phyloP scores from a whole-genome alignment of 2,329 filamentous ascomycete species.

The Microcyclosporella mali region DNA sequence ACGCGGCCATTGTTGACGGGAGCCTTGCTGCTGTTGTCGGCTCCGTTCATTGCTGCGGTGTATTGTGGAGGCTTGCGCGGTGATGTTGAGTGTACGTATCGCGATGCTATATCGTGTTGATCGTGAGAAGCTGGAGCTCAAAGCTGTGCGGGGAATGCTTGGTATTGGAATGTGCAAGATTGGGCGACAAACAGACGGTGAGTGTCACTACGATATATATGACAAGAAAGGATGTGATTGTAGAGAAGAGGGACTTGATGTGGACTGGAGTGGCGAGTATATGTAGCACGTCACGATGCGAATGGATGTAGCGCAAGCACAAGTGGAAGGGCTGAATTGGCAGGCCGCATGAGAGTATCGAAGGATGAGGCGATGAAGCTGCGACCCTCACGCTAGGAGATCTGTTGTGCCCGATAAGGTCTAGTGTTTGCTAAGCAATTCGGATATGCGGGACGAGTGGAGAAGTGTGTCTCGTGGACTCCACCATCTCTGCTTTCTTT shows the following conservation, averaged over 20 bases:
- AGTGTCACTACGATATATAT: too few relatives aligned
- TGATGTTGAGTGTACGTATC: not conserved
- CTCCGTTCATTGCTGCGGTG: slow-evolving; percentile 14
- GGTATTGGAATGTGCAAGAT: too few relatives aligned
- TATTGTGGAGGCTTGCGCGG: not conserved
- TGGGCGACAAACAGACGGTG: too few relatives aligned
- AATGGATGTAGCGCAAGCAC: not conserved
- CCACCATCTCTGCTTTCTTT: too few relatives aligned
- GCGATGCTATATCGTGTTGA: not conserved
- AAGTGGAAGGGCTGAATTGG: not conserved
- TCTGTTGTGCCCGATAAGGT: too few relatives aligned
- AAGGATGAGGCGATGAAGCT: slow-evolving; percentile 4
- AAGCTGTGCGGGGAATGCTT: not conserved
- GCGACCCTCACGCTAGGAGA: too few relatives aligned
- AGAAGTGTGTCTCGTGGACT: too few relatives aligned
- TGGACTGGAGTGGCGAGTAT: not conserved
- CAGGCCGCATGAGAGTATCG: too few relatives aligned
- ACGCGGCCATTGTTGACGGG: slow-evolving; percentile 15
- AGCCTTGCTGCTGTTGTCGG: slow-evolving; percentile 34
- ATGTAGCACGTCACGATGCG: slow-evolving; percentile 6
- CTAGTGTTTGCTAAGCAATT: too few relatives aligned
- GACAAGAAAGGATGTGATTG: too few relatives aligned
- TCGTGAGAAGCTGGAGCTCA: not conserved
- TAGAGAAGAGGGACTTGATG: not conserved
- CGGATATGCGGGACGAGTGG: too few relatives aligned